Base-by-base conservation (phyloP, 1,284 basidiomycete genomes). In the Ustilago nuda region DNA sequence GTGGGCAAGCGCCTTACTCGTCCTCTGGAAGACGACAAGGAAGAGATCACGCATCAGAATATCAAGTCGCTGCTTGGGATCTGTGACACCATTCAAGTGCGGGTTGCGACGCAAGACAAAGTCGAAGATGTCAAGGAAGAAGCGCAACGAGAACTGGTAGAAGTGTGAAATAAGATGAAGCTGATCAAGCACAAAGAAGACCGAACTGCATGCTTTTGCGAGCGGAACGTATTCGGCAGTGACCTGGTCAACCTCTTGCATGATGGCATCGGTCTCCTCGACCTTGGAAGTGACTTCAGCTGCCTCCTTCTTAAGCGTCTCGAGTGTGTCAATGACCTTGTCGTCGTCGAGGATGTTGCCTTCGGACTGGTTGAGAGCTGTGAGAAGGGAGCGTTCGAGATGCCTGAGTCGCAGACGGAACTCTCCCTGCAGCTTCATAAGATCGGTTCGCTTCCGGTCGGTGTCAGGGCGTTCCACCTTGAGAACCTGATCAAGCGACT, bases 261-360 rank as follows among this genome's bases (percentile, higher is more conserved):
- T 98, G 76, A 98, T 91, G 43, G 93, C 87, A 80, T 98, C 96
- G 0, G 96, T 98, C 87, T 98, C 95, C 84, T 96, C 94, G n/a
- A 98, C 96, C 86, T 99, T 99, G 78, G 89, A 89, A 0, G 94
- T 95, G 76, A 99, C 94, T 80, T 98, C 97, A 19, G 94, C 95
- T 3, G 97, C 98, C 87, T 99, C 97, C 65, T 92, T 91, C 87
- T 99, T 99, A 83, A 99, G 88, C 7, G 94, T 96, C 87, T 99
- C 98, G 70, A 99, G 88, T 1, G 96, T 99, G 76, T 94, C 91
- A 78, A 99, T 98, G 77, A 99, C 96, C 86, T 98, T 98, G 89
- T 99, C 97, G 84, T 99, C 96, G 78, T 99, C 97, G 43, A 99
- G 89, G 76, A 99, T 98, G 86, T 98, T 98, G 64, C 97, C 97